Evolutionary conservation across 2,329 filamentous ascomycete genomes (phyloP), one percentile per base, ranked within the genome.

Genomic region (Fusarium pseudograminearum): DNA sequence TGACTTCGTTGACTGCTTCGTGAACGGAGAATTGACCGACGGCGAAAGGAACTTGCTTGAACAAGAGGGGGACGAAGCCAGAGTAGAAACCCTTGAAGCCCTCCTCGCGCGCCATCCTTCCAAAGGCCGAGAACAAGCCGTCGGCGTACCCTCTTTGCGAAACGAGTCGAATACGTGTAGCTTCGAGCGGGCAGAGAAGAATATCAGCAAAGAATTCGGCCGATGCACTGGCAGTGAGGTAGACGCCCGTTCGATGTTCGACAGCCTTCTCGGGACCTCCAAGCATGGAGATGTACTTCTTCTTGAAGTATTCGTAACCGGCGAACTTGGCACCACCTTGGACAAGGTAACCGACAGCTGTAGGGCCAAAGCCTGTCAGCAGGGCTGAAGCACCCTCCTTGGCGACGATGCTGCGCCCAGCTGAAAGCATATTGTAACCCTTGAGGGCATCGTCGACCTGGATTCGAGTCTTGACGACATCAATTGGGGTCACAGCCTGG

Each of bases 231-330:
- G 90, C 89, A 71, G 86, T 87, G 60, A 95, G 88, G 84, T 96
- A 96, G 78, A 97, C 81, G 68, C 82, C 82, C 5, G 84, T 87
- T 69, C 85, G 83, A 64, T 78, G 76, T 15, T 76, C 67, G 22
- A 82, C 80, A 40, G 84, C 84, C 61, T 74, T 77, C 30, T 84
- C 82, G 33, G 81, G 81, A 1, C 83, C 83, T 45, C 84, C 93
- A 65, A 92, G 82, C 61, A 88, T 75, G 80, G 90, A 87, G 81
- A 97, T 94, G 79, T 88, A 90, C 81, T 91, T 89, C 83, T 95
- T 91, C 88, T 97, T 97, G 91, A 97, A 97, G 86, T 93, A 93
- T 83, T 97, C 93, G 83, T 97, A 97, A 76, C 93, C 93, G 76
- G 92, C 92, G 82, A 97, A 97, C 85, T 97, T 97, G 86, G 91